These are phyloP conservation scores for Asterophora lycoperdoides DNA, from an alignment of 768 basidiomycete genomes.

Conservation along the genomic window DNA sequence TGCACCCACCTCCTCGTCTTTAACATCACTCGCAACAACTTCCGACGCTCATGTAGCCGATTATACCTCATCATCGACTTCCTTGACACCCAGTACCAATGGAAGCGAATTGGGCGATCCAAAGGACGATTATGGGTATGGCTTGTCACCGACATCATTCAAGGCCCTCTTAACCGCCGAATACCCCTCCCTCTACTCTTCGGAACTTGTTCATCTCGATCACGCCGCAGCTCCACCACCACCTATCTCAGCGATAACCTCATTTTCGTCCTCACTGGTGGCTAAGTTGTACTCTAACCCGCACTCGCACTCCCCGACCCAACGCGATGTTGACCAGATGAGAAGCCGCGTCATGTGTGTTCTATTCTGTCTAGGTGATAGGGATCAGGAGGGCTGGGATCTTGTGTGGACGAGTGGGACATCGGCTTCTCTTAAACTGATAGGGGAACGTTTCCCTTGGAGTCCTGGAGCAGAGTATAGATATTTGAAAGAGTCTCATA, in stretches of 20 bases:
- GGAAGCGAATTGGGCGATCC: background rate
- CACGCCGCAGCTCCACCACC: conserved; percentile 16
- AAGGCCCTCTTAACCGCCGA: conserved; percentile 7
- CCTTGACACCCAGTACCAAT: background rate
- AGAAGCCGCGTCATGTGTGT: conserved; percentile 11
- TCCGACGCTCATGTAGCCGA: background rate
- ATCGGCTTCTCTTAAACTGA: conserved; percentile 10
- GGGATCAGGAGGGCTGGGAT: conserved; percentile 13
- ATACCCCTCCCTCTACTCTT: conserved; percentile 11
- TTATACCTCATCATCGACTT: background rate
- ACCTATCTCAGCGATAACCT: conserved; percentile 10
- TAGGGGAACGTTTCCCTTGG: conserved; percentile 14
- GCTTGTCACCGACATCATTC: conserved; percentile 8
- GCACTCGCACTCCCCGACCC: conserved; percentile 12
- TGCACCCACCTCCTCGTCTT: background rate
- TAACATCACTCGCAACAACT: background rate
- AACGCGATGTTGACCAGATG: conserved; percentile 8
- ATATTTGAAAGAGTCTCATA: conserved; percentile 13
- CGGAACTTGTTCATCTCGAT: conserved; percentile 14
- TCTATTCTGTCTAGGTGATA: conserved; percentile 8
- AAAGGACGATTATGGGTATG: conserved; percentile 1
- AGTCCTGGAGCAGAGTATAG: conserved; percentile 4
- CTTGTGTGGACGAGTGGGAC: conserved; percentile 16
- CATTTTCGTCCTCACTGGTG: conserved; percentile 5
- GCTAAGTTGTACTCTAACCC: conserved; percentile 11